Evolutionary conservation across 2,329 filamentous ascomycete genomes (phyloP).

Genomic region (Aspergillus sojae): DNA sequence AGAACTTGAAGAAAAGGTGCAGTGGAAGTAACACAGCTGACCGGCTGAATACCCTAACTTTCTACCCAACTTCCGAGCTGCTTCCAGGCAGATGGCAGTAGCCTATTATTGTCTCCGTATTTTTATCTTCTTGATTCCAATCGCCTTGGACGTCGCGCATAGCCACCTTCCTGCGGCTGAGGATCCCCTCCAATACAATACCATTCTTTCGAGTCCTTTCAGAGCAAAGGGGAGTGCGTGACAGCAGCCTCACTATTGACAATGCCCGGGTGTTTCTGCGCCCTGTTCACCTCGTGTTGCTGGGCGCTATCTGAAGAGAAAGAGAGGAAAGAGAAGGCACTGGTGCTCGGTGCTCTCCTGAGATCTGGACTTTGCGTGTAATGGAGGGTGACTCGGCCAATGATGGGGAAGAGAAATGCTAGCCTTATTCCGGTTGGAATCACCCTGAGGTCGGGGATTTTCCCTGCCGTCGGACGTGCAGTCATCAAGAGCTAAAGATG

Average conservation of each 20-base stretch:
- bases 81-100: neutral
- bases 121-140: neutral
- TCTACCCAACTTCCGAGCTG: slow-evolving; percentile 2
- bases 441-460: slow-evolving; percentile 1
- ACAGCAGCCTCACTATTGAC: neutral
- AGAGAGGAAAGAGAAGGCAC: neutral
- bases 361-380: neutral
- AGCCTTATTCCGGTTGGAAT: neutral
- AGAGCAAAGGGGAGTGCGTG: neutral
- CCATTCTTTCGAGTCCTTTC: neutral
- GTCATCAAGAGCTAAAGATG: slow-evolving; percentile 12
- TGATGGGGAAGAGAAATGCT: slow-evolving; percentile 1
- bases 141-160: neutral
- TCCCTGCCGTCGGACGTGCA: slow-evolving; percentile 5
- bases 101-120: neutral
- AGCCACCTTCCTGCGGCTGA: slow-evolving; percentile 3
- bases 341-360: neutral
- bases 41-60: neutral
- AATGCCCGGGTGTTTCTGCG: slow-evolving; percentile 7
- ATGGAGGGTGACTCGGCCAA: neutral
- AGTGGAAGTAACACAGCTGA: neutral
- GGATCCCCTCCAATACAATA: neutral
- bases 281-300: slow-evolving; percentile 1
- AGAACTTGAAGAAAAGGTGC: neutral
- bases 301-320: neutral